Percentiles rank a stretch among this genome's conserved stretches.
These are phyloP conservation scores for Orychophragmus violaceus DNA, from an alignment of 345 rosid genomes.

Conservation along the genomic window DNA sequence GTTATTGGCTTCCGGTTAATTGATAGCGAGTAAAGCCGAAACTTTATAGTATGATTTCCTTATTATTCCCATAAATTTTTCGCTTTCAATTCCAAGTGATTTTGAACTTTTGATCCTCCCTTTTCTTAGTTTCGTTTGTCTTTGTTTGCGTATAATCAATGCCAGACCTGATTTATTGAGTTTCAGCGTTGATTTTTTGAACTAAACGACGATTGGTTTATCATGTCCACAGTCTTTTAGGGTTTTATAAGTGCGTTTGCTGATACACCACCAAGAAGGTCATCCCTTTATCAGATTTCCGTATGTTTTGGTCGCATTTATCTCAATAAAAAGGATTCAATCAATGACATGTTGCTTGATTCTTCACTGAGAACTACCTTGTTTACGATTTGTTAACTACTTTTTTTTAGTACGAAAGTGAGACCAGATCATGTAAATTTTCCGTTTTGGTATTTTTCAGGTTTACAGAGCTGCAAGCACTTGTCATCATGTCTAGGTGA, in stretches of 20 bases:
- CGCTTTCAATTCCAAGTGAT: not conserved
- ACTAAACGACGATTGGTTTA: not conserved
- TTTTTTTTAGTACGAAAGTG: not conserved
- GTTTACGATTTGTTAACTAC: not conserved
- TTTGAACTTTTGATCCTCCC: not conserved
- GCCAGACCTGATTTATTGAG: not conserved
- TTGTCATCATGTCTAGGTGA: constrained; percentile 27
- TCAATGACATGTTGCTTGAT: not conserved
- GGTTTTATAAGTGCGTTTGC: constrained; percentile 12
- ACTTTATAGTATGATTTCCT: not conserved
- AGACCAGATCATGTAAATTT: not conserved
- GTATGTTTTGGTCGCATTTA: not conserved
- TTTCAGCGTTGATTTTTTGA: not conserved
- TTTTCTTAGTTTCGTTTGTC: no score
- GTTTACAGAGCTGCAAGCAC: constrained; percentile 16
- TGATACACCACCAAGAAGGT: not conserved
- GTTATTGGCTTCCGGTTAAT: not conserved
- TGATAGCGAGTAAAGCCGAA: not conserved
- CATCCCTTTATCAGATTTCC: not conserved
- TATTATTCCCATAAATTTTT: no score
- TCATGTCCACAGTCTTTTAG: constrained; percentile 1
- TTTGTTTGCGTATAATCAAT: not conserved
- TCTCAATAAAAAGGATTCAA: not conserved
- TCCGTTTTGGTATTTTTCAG: not conserved
- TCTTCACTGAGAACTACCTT: not conserved